phyloP scores from a whole-genome alignment of 345 rosid species.

The Eucalyptus marginata region DNA sequence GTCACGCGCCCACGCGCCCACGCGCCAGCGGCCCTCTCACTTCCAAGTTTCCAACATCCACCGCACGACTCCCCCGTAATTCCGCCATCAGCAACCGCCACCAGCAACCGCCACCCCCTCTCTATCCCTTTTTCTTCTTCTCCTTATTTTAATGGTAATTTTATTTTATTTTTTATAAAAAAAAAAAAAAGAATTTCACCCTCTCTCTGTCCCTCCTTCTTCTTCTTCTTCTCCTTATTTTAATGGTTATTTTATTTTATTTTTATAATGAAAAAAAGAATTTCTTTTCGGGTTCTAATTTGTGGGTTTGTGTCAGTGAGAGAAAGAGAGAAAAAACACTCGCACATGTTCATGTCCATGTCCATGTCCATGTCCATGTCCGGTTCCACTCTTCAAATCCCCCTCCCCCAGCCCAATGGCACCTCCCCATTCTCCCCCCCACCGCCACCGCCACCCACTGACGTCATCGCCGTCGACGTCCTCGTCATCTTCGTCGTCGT shows the following conservation, averaged over 20 bases:
- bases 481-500: background rate
- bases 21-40: background rate
- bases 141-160: background rate
- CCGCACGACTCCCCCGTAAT: background rate
- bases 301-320: background rate
- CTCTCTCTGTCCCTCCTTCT: background rate
- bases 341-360: background rate
- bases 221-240: background rate
- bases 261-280: background rate
- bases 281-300: background rate
- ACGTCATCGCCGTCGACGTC: background rate
- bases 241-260: background rate
- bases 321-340: background rate
- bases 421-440: background rate
- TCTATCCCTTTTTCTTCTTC: background rate
- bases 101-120: background rate
- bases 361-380: background rate
- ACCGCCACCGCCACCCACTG: background rate
- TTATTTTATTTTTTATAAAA: background rate
- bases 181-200: too few relatives aligned
- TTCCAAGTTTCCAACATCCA: background rate
- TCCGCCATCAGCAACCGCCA: background rate
- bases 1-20: background rate
- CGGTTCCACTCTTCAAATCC: background rate
- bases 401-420: background rate